Evolutionary conservation across 495 filamentous ascomycete species (phyloP).

Genomic region (Neurospora sp.): DNA sequence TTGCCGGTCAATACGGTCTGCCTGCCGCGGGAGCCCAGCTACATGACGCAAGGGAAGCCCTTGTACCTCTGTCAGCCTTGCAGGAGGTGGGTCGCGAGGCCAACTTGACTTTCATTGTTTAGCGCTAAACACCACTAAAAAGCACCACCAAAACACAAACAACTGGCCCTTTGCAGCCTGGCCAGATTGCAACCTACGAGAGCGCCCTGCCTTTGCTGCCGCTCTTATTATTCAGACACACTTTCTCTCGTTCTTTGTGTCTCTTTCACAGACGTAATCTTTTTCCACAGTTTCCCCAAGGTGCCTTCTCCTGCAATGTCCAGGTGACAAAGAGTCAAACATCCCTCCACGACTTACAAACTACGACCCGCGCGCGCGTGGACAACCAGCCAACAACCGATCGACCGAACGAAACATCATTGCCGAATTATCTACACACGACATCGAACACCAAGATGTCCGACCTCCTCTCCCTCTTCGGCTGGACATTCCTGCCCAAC

Average conservation of each 20-base stretch:
- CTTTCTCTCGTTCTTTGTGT: not conserved
- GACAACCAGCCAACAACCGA: not conserved
- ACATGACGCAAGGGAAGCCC: not conserved
- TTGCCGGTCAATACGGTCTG: not conserved
- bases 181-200: not conserved
- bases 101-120: not conserved
- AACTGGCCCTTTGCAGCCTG: not conserved
- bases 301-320: not conserved
- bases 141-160: not conserved
- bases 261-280: not conserved
- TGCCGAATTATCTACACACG: no score
- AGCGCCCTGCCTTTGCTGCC: not conserved
- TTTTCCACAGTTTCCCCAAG: not conserved
- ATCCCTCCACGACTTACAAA: not conserved
- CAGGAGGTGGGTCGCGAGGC: not conserved
- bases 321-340: not conserved
- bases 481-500: conserved; percentile 73
- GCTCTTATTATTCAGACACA: not conserved
- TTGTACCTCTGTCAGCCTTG: not conserved
- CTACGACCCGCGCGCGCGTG: not conserved
- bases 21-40: not conserved
- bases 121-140: not conserved
- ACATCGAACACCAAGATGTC: no score
- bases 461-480: conserved; percentile 59
- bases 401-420: not conserved